Percentiles rank a stretch among this genome's conserved stretches.
Conservation (phyloP, 108 stramenopile genomes). For the Pseudonitzschia delicatissima region DNA sequence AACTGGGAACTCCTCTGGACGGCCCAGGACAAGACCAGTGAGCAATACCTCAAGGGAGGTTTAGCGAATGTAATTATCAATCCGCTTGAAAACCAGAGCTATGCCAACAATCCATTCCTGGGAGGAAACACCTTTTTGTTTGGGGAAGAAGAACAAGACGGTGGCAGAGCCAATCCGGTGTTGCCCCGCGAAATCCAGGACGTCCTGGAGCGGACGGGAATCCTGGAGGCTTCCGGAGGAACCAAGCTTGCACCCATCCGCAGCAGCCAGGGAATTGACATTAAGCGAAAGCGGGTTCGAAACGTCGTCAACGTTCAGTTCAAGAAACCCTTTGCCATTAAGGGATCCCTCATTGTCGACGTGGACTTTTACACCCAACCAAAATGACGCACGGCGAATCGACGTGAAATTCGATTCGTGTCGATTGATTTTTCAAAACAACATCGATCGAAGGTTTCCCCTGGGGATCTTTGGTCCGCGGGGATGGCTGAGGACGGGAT, state of each 20-base stretch:
- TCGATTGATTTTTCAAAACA: slow-evolving; percentile 45
- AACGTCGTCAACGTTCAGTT: slow-evolving; percentile 53
- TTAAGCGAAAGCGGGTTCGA: slow-evolving; percentile 56
- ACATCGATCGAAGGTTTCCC: slow-evolving; percentile 29
- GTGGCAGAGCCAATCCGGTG: slow-evolving; percentile 62
- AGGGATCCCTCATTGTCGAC: slow-evolving; percentile 53
- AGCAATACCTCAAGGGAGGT: slow-evolving; percentile 10
- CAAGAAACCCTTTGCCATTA: slow-evolving; percentile 12
- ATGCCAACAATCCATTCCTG: slow-evolving; percentile 65
- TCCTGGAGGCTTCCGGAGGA: slow-evolving; percentile 26
- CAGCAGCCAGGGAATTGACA: slow-evolving; percentile 73
- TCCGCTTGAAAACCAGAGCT: slow-evolving; percentile 83
- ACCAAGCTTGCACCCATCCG: slow-evolving; percentile 26
- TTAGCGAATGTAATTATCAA: slow-evolving; percentile 1
- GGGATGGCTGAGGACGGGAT: slow-evolving; percentile 73
- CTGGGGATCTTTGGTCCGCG: slow-evolving; percentile 68
- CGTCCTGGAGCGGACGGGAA: slow-evolving; percentile 59
- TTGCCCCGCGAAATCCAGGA: slow-evolving; percentile 63
- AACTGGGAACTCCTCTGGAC: slow-evolving; percentile 87
- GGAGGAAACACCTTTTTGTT: slow-evolving; percentile 9
- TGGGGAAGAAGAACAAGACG: not conserved
- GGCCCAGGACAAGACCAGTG: slow-evolving; percentile 59
- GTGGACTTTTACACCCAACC: slow-evolving; percentile 53
- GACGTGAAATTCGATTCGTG: slow-evolving; percentile 77
- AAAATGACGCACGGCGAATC: slow-evolving; percentile 49